Percentiles rank a stretch among this genome's conserved stretches.
These are phyloP conservation scores for Zygoascus meyerae DNA, from an alignment of 1,139 yeast genomes.

Conservation along the genomic window DNA sequence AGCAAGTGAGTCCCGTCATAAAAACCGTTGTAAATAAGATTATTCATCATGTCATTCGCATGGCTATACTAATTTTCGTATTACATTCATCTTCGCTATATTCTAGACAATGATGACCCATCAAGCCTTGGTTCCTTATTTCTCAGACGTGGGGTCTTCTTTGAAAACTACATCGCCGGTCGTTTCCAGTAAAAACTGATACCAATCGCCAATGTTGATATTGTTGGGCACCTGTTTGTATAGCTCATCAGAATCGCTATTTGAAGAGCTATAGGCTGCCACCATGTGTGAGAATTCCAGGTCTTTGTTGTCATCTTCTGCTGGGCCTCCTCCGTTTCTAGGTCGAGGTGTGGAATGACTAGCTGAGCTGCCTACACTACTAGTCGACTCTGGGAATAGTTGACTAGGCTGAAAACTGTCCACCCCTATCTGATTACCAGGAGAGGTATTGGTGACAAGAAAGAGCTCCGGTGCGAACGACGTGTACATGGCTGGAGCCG, in stretches of 20 bases:
- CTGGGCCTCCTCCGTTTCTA: slow-evolving; percentile 2
- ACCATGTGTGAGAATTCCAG: slow-evolving; percentile 6
- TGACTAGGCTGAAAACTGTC: slow-evolving; percentile 37
- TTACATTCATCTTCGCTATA: background rate
- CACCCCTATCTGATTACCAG: slow-evolving; percentile 23
- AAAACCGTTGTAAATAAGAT: background rate
- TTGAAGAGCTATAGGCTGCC: background rate
- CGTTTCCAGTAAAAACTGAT: slow-evolving; percentile 30
- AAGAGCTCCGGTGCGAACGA: slow-evolving; percentile 29
- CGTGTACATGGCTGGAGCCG: background rate
- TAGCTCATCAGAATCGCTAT: background rate
- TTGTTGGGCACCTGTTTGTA: slow-evolving; percentile 17
- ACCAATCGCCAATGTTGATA: slow-evolving; percentile 38
- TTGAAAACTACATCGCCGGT: slow-evolving; percentile 10
- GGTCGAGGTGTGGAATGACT: background rate
- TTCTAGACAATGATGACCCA: background rate
- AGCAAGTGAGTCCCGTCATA: slow-evolving; percentile 8
- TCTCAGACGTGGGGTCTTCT: background rate
- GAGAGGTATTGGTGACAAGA: slow-evolving; percentile 34
- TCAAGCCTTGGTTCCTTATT: background rate
- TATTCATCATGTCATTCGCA: too few species aligned
- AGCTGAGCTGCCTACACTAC: slow-evolving; percentile 11
- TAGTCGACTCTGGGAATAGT: slow-evolving; percentile 32
- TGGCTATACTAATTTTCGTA: background rate
- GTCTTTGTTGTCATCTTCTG: slow-evolving; percentile 1